Base-by-base conservation (phyloP, 1,284 basidiomycete genomes). In the Papiliotrema laurentii region DNA sequence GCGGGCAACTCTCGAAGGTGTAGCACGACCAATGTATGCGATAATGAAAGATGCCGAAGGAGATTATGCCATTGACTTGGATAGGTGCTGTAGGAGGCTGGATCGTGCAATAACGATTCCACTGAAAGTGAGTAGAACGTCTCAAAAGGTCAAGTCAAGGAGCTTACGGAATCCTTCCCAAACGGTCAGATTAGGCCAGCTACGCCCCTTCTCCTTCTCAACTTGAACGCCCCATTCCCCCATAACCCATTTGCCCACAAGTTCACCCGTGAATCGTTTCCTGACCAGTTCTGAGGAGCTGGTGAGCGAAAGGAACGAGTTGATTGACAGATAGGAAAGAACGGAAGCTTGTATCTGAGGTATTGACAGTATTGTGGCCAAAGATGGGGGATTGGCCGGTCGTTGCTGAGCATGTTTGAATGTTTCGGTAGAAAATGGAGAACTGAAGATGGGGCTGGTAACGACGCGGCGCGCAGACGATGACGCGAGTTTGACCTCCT, bases 101-200 rank as follows among this genome's bases (percentile, higher is more conserved):
- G 66, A 37, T 73, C 66, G 47, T 74, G 72, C 13, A 73, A 51
- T 0, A 74, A 57, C 5, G 70, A 71, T 58, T 74, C 72, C 33
- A 74, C 71, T 72, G 44, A 13, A 25, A 33, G n/a, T 19, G 43
- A 56, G 37, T 58, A 47, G 45, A 36, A 25, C 31, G 10, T 31
- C 7, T 22, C 25, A 11, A 4, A 10, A 11, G 10, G 4, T 16
- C 21, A 14, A 35, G 37, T 5, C 27, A 16, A 45, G 30, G 21
- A n/a, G 68, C 72, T 68, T 53, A 74, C 72, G 54, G 49, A 72
- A 72, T 2, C 72, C 72, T 45, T 74, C 72, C 72, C 72, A 74
- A 1, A 74, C 71, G 0, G 67, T 68, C 27, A 74, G 47, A 41
- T 72, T 72, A 1, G 72, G 72, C 71, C 72, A 73, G 22, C 56